Evolutionary conservation across 495 filamentous ascomycete genomes (phyloP), one percentile per base, ranked within the genome.

Genomic region (Rhypophila decipiens): DNA sequence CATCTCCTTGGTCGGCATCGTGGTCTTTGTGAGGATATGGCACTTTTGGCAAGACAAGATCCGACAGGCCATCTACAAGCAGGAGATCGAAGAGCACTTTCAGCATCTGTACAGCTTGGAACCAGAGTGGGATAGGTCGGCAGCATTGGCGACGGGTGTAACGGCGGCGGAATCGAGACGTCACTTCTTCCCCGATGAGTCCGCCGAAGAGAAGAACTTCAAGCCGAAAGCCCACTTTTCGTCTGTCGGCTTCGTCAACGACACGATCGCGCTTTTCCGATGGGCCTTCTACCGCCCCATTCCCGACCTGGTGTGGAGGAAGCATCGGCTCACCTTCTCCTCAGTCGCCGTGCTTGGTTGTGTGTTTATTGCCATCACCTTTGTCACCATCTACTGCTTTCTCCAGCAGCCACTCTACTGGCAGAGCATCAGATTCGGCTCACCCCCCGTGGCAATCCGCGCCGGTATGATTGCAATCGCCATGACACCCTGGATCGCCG

Each of bases 401-500:
- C 58, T 95, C 20, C 87, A 86, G 37, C 87, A 90, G 51, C 89
- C 89, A 2, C 71, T 90, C 8, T 95, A 86, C 68, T 93, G 85
- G 74, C 71, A 85, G 59, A 87, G 83, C 59, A 91, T 94, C 53
- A 71, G 69, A 23, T 88, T 78, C 46, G 91, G 91, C 24, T 95
- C 93, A 3, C 91, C 91, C 34, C 91, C 91, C 7, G 61, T 97
- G 20, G 88, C 90, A 20, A 85, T 96, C 55, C 84, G 91, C 49
- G 77, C 89, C 12, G 91, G 91, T 35, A 97, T 97, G 91, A 79
- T 96, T 23, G 84, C 91, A 22, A 82, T 96, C 15, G 86, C 91
- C 21, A 86, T 95, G 85, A 84, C 91, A 19, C 91, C 91, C 4
- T 97, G 90, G 87, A 90, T 96, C 44, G 66, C 96, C 18, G 90